These are phyloP conservation scores for Boletellus deceptivus DNA, from an alignment of 1,284 basidiomycete species.

Conservation along the genomic window DNA sequence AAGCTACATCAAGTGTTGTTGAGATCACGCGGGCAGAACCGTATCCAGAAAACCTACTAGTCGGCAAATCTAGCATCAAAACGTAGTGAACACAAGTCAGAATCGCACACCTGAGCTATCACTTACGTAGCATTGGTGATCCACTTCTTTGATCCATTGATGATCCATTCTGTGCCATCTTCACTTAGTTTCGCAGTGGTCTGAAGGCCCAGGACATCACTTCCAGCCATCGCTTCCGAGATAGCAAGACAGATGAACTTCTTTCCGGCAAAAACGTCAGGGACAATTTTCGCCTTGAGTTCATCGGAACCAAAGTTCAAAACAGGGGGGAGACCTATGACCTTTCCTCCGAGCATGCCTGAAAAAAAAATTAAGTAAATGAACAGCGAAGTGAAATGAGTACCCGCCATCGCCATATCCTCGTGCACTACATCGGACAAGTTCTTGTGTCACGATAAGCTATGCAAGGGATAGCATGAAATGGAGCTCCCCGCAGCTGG, in stretches of 20 bases:
- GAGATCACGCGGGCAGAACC: neutral
- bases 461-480: constrained; percentile 27
- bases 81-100: neutral
- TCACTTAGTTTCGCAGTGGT: constrained; percentile 81
- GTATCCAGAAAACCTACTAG: constrained; percentile 37
- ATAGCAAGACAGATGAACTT: constrained; percentile 85
- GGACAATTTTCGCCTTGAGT: constrained; percentile 75
- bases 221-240: constrained; percentile 86
- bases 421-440: constrained; percentile 69
- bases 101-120: neutral
- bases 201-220: constrained; percentile 81
- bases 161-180: constrained; percentile 83
- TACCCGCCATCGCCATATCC: constrained; percentile 65
- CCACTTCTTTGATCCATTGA: constrained; percentile 84
- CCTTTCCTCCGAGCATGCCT: constrained; percentile 71
- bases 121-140: constrained; percentile 75
- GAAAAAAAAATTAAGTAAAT: constrained; percentile 11
- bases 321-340: constrained; percentile 79
- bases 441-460: constrained; percentile 87
- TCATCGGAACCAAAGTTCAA: constrained; percentile 82
- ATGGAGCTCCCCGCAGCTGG: constrained; percentile 1
- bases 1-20: constrained; percentile 40
- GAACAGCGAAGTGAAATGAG: neutral
- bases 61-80: constrained; percentile 48
- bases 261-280: constrained; percentile 78